Conservation (phyloP, 768 basidiomycete species). For the Plicaturopsis crispa region DNA sequence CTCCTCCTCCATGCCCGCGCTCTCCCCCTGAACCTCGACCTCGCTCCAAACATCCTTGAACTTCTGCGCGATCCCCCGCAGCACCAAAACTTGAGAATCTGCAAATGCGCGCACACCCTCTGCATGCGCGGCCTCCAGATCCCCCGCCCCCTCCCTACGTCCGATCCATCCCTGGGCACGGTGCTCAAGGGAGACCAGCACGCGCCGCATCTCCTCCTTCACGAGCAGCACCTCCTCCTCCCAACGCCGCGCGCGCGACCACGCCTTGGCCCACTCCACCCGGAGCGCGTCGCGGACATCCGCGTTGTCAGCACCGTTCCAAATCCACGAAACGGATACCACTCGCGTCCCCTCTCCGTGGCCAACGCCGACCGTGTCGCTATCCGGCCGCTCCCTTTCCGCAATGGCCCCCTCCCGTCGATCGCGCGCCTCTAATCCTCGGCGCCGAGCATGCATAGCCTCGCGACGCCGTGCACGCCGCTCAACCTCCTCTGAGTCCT, state of each 20-base stretch:
- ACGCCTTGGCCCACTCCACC: conserved; percentile 10
- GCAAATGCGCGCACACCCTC: not conserved
- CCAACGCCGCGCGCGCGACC: conserved; percentile 7
- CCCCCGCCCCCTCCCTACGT: conserved; percentile 9
- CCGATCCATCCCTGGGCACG: conserved; percentile 10
- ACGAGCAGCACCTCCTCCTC: conserved; percentile 9
- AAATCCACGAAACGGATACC: conserved; percentile 1
- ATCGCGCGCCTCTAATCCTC: too few relatives aligned
- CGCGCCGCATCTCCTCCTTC: conserved; percentile 6
- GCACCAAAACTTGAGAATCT: not conserved
- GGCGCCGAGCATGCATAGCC: too few relatives aligned
- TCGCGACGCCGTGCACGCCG: not conserved
- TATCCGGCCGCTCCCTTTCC: not conserved
- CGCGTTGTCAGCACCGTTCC: not conserved
- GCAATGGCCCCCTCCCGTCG: not conserved
- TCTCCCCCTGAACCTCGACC: too few relatives aligned
- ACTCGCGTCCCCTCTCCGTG: not conserved
- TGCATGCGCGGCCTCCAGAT: not conserved
- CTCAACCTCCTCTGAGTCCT: not conserved
- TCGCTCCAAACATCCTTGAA: too few relatives aligned
- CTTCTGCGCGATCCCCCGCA: too few relatives aligned
- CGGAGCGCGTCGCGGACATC: conserved; percentile 1
- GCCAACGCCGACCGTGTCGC: not conserved
- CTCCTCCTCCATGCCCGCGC: too few relatives aligned
- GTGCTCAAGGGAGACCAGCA: conserved; percentile 9